These are phyloP conservation scores for Drechslerella coelobrocha DNA, from an alignment of 2,329 filamentous ascomycete genomes.

Conservation along the genomic window DNA sequence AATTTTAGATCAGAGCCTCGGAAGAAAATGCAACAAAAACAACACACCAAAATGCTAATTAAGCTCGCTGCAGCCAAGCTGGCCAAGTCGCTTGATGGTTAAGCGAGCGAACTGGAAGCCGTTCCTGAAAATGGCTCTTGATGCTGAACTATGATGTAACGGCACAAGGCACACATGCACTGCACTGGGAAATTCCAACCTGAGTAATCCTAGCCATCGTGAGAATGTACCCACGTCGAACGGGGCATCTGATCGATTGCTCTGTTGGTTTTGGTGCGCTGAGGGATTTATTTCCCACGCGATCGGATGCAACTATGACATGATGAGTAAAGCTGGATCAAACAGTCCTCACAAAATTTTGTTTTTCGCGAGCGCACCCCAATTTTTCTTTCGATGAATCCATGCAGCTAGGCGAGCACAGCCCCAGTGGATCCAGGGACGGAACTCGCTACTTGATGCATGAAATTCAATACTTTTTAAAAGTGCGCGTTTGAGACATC, in stretches of 20 bases:
- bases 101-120: constrained; percentile 38
- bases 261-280: neutral
- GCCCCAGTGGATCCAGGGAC: constrained; percentile 47
- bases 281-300: constrained; percentile 32
- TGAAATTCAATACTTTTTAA: constrained; percentile 13
- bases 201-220: too few species aligned
- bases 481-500: constrained; percentile 7
- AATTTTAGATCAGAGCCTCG: too few species aligned
- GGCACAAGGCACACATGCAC: too few species aligned
- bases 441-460: constrained; percentile 6
- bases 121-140: constrained; percentile 1
- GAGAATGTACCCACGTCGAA: neutral
- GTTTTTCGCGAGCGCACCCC: too few species aligned
- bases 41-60: constrained; percentile 33
- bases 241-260: neutral
- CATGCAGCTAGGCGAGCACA: constrained; percentile 24
- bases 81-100: constrained; percentile 1
- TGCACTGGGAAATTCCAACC: too few species aligned
- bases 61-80: constrained; percentile 19
- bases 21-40: constrained; percentile 30
- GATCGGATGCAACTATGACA: neutral
- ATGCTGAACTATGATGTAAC: neutral
- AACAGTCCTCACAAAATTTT: too few species aligned
- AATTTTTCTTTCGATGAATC: neutral
- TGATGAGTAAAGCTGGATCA: too few species aligned